Base-by-base conservation (phyloP, 2,329 filamentous ascomycete genomes). In the Botrytis medusae region DNA sequence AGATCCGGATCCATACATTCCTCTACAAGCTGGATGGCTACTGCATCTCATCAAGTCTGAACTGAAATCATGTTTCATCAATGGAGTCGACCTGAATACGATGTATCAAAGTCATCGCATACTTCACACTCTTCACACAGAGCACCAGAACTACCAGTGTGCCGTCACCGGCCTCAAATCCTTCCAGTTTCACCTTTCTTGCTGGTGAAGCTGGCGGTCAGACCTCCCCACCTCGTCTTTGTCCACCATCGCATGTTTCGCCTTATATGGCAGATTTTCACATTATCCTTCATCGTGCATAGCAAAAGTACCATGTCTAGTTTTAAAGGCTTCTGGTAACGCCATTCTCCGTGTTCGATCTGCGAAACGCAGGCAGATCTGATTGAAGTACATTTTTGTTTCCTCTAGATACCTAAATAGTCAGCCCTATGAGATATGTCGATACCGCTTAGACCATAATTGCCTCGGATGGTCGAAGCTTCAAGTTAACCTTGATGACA, bases 141-240 rank as follows among this genome's bases (percentile, higher is more conserved):
- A n/a, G 25, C 25, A 8, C 32, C 9, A 4, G 51, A 14, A 57
- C 32, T 29, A 29, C n/a, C 4, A 7, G 8, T 9, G n/a, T 29
- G n/a, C 51, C 16, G 9, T n/a, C 40, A 57, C 51, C 9, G n/a
- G 40, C 40, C 16, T 63, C 25, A 29, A 16, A 63, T 29, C 44
- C n/a, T 29, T 63, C 6, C 63, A 37, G 44, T 65, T 65, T 65
- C 63, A 65, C n/a, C 20, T 51, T 46, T n/a, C 14, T 65, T 48
- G 40, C 25, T 37, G 32, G 29, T 51, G 29, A 34, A 34, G 12
- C 14, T 48, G 22, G 63, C 29, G 63, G 20, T 65, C 44, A 67
- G 63, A 51, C 44, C 44, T 67, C 42, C 63, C 32, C 14, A 29
- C n/a, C 22, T 16, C 32, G 34, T 51, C 32, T 64, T 51, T 67